Percentiles rank a stretch among this genome's conserved stretches.
These are phyloP conservation scores for Plantago lanceolata DNA, from an alignment of 305 asterid genomes.

Conservation along the genomic window DNA sequence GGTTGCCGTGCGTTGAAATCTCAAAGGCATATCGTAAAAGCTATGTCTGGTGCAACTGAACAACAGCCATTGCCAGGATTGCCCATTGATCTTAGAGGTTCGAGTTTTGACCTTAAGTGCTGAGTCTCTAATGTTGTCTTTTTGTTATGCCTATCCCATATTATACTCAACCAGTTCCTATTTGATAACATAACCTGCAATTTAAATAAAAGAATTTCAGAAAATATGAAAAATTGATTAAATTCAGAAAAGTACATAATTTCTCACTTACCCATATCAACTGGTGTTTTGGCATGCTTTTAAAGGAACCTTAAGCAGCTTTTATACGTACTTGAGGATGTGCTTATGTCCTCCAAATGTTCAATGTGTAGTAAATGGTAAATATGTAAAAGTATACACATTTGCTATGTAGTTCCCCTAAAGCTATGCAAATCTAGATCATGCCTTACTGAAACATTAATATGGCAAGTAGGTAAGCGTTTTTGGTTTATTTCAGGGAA, in stretches of 20 bases:
- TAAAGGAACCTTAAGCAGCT: no score
- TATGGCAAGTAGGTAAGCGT: not conserved
- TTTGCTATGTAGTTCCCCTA: not conserved
- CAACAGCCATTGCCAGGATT: constrained; percentile 64
- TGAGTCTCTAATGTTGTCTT: not conserved
- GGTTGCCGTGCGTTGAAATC: constrained; percentile 24
- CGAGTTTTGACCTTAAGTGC: constrained; percentile 6
- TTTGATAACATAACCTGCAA: not conserved
- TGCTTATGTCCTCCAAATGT: not conserved
- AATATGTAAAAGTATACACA: not conserved
- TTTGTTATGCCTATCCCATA: not conserved
- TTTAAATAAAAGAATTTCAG: no score
- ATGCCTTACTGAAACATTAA: not conserved
- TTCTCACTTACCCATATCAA: no score
- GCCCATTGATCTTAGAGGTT: constrained; percentile 87
- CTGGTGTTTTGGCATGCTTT: no score
- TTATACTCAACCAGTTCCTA: not conserved
- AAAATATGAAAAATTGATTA: no score
- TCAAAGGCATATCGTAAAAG: constrained; percentile 48
- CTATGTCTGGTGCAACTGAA: constrained; percentile 59
- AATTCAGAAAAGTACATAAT: no score
- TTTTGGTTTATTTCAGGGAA: constrained; percentile 45
- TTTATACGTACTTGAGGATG: not conserved
- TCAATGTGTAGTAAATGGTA: not conserved
- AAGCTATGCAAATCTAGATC: not conserved